Base-by-base conservation (phyloP, 2,329 filamentous ascomycete species). In the Apiospora aurea region DNA sequence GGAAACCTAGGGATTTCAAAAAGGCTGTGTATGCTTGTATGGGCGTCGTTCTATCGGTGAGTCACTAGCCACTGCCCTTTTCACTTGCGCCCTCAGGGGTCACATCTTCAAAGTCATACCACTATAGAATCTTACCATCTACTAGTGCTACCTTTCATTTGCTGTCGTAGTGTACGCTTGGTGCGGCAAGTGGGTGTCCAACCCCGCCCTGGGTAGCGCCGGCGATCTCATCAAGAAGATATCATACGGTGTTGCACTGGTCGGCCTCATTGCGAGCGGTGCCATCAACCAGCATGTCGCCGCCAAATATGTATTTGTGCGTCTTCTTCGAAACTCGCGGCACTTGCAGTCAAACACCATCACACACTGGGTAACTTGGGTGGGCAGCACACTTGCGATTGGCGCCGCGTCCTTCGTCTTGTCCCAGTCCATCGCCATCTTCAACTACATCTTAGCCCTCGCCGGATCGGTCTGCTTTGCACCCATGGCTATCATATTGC, bases 171-270 rank as follows among this genome's bases (percentile, higher is more conserved):
- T 91, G 2, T 92, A 92, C 80, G 83, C 84, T 57, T 91, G 85
- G 83, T 90, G 89, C 74, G 90, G 90, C 4, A 82, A 87, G 73
- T 92, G 87, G 86, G 89, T 92, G 4, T 87, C 90, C 0, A 88
- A 86, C 7, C 90, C 90, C 0, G 88, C 89, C 1, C 84, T 92
- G 0, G 90, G 90, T 13, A 89, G 86, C 57, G 90, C 90, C 0
- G 90, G 90, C 11, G 82, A 83, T 3, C 86, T 84, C 0, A 82
- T 92, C 74, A 91, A 92, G 81, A 91, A 89, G 78, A 84, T 91
- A 0, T 81, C 88, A 0, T 92, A 91, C 75, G 90, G 89, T 2
- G 82, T 92, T 66, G 90, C 85, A 2, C 78, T 91, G 13, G 81
- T 86, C 6, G 88, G 88, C 1, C 81, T 91, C 4, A 80, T 87